Percentiles rank a stretch among this genome's conserved stretches.
Evolutionary conservation across 345 rosid genomes (phyloP).

Genomic region (Cardiospermum halicacabum): DNA sequence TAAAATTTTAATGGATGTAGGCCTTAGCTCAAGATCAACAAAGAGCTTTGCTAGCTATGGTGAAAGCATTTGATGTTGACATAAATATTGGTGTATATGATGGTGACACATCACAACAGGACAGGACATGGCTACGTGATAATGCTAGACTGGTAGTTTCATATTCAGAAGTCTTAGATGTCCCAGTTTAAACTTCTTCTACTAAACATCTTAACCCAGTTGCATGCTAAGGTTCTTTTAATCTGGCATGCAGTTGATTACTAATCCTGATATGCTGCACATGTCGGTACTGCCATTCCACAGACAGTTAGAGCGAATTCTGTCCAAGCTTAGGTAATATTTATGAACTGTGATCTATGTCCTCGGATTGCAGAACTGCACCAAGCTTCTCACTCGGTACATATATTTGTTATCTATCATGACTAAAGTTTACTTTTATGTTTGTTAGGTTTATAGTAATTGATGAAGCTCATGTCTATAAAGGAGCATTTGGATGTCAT

Average conservation of each 20-base stretch:
- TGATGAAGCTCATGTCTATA: constrained; percentile 95
- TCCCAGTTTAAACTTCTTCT: constrained; percentile 14
- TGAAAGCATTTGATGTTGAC: constrained; percentile 40
- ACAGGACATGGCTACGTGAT: constrained; percentile 63
- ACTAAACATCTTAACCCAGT: constrained; percentile 11
- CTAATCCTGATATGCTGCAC: constrained; percentile 98
- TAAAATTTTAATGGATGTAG: constrained; percentile 36
- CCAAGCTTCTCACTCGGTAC: neutral
- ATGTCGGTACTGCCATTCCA: constrained; percentile 79
- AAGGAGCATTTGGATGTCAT: constrained; percentile 98
- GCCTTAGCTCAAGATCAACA: constrained; percentile 97
- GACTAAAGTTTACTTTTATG: constrained; percentile 10
- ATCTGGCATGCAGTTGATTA: constrained; percentile 63
- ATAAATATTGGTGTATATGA: constrained; percentile 78
- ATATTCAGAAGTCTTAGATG: constrained; percentile 17
- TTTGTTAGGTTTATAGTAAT: constrained; percentile 66
- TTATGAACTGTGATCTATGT: neutral
- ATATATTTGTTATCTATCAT: constrained; percentile 7
- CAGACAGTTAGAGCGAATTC: constrained; percentile 65
- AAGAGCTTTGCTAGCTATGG: constrained; percentile 55
- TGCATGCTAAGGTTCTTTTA: constrained; percentile 18
- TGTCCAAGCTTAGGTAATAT: constrained; percentile 74
- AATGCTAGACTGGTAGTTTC: constrained; percentile 75
- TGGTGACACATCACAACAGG: constrained; percentile 74
- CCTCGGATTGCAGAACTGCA: neutral